These are phyloP conservation scores for Boletus semigastroideus DNA, from an alignment of 1,284 basidiomycete genomes.

Conservation along the genomic window DNA sequence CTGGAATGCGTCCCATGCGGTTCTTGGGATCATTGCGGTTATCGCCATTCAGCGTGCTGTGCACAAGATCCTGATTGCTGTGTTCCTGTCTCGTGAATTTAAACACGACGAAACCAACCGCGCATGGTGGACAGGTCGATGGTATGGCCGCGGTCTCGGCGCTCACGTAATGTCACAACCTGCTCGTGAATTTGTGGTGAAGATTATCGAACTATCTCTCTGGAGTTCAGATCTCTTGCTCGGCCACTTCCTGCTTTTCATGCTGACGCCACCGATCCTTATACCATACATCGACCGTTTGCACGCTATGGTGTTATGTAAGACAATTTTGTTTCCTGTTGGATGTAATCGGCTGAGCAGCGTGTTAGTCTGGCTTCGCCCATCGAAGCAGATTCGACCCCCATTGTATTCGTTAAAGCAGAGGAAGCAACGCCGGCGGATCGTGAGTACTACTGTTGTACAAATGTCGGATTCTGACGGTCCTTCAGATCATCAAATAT, in stretches of 20 bases:
- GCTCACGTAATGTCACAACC: conserved; percentile 86
- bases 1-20: conserved; percentile 91
- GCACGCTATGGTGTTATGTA: conserved; percentile 75
- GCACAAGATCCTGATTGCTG: conserved; percentile 89
- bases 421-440: conserved; percentile 82
- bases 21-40: conserved; percentile 84
- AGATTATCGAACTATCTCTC: conserved; percentile 79
- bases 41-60: conserved; percentile 88
- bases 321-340: conserved; percentile 33
- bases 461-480: conserved; percentile 1
- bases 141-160: conserved; percentile 92
- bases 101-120: conserved; percentile 97
- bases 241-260: conserved; percentile 68
- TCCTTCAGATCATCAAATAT: conserved; percentile 67
- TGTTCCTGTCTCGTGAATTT: conserved; percentile 93
- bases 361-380: conserved; percentile 73
- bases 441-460: conserved; percentile 50
- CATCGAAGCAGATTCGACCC: conserved; percentile 89
- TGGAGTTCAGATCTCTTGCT: conserved; percentile 78
- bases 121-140: conserved; percentile 97
- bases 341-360: conserved; percentile 15
- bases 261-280: conserved; percentile 71
- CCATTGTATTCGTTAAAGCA: conserved; percentile 92
- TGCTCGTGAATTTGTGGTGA: conserved; percentile 85
- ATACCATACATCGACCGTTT: conserved; percentile 75